Evolutionary conservation across 2,329 filamentous ascomycete species (phyloP), one percentile per base, ranked within the genome.

Genomic region (Neurospora sp.): DNA sequence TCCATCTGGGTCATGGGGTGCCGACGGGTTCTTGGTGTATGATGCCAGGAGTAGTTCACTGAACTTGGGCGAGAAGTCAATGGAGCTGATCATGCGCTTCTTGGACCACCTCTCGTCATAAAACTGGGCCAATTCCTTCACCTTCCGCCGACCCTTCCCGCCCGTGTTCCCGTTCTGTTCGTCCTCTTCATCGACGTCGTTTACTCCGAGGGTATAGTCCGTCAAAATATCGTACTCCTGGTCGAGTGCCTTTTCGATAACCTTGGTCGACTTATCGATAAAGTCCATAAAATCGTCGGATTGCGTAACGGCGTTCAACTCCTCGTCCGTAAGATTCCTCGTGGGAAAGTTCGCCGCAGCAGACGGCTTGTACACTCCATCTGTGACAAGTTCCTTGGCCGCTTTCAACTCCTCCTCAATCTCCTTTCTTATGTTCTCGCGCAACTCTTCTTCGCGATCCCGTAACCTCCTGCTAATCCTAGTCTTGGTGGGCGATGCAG

Each of bases 1-100:
- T 36, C 96, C 96, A 77, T 96, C 92, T 11, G 94, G 93, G 74
- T 97, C 94, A 77, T 97, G 93, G 38, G 95, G 95, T 19, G 96
- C 94, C 8, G 95, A 92, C 5, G 95, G 93, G 78, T 97, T 97
- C 82, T 98, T 99, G 69, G 96, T 99, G 80, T 99, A 98, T 4
- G 96, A 92, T 38, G 96, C 94, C 66, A 98, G 88, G 66, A 99
- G 85, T 41, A 99, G 87, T 81, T 99, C 96, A 36, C 92, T 92
- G 77, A 96, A 97, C 84, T 97, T 97, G 69, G 93, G 92, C 65
- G 95, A 98, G 81, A 97, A 99, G 81, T 95, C 92, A 75, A 99
- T 89, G 76, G 93, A 92, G 78, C 92, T 97, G 78, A 99, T 91
- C 91, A 97, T 97, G 74, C 94, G 90, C 83, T 97, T 97, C 84